These are phyloP conservation scores for Cryptococcus sp. DNA, from an alignment of 1,284 basidiomycete genomes.

Conservation along the genomic window DNA sequence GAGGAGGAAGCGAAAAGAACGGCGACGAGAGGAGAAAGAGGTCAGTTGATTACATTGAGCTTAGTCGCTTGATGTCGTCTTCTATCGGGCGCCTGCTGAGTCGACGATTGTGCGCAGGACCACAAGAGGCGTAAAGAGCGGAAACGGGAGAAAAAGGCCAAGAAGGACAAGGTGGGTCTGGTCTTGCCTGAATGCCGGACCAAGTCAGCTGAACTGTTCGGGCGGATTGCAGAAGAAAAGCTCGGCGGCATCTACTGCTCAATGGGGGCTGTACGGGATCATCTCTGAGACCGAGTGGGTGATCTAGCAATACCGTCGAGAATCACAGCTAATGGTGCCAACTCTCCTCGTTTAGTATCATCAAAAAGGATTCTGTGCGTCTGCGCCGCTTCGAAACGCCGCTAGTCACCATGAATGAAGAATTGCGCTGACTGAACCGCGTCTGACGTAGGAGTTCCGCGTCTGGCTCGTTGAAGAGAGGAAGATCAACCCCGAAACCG, in stretches of 20 bases:
- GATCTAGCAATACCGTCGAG: not conserved
- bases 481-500: slow-evolving; percentile 80
- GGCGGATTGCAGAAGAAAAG: slow-evolving; percentile 59
- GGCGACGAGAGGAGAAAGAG: slow-evolving; percentile 25
- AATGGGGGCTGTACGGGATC: slow-evolving; percentile 86
- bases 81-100: not conserved
- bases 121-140: slow-evolving; percentile 56
- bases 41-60: not conserved
- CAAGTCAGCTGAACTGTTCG: slow-evolving; percentile 5
- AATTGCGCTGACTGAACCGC: not conserved
- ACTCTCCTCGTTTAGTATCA: slow-evolving; percentile 59
- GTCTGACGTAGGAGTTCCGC: slow-evolving; percentile 67
- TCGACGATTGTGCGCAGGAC: slow-evolving; percentile 10
- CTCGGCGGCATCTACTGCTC: slow-evolving; percentile 59
- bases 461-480: slow-evolving; percentile 88
- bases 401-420: not conserved
- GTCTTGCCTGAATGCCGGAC: not conserved
- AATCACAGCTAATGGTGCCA: slow-evolving; percentile 4
- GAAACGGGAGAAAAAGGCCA: slow-evolving; percentile 60
- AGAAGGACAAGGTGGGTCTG: slow-evolving; percentile 52
- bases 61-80: not conserved
- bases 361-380: slow-evolving; percentile 63
- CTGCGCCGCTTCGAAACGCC: too few relatives aligned
- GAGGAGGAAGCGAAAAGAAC: slow-evolving; percentile 32
- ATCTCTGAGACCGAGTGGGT: slow-evolving; percentile 79